Evolutionary conservation across 1,139 yeast genomes (phyloP).

Genomic region (Debaryomycetaceae sp.): DNA sequence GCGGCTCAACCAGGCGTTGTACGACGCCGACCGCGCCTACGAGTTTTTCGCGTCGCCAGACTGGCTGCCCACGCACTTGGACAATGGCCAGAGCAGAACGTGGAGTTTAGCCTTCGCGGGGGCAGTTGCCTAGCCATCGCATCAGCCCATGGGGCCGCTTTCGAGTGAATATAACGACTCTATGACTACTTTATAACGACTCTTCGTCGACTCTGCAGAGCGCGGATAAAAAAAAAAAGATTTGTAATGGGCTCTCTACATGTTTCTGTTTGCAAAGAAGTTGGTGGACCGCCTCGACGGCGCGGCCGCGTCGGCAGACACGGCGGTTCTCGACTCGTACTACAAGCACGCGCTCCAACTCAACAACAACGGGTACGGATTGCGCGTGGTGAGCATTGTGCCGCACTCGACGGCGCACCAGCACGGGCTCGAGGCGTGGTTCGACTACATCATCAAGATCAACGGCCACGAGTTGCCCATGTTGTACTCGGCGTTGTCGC

Average conservation of each 20-base stretch:
- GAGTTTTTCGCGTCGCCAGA: conserved; percentile 13
- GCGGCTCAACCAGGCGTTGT: conserved; percentile 19
- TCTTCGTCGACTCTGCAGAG: no score
- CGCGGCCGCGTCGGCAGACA: conserved; percentile 22
- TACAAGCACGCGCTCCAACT: conserved; percentile 41
- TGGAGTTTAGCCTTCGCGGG: conserved; percentile 22
- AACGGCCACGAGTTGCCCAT: conserved; percentile 72
- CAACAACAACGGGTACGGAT: conserved; percentile 42
- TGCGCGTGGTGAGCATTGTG: conserved; percentile 36
- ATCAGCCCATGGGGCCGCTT: no score
- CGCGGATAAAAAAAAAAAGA: no score
- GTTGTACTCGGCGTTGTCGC: conserved; percentile 30
- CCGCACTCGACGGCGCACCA: conserved; percentile 39
- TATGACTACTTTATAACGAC: no score
- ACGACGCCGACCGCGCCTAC: conserved; percentile 17
- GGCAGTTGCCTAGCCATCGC: conserved; percentile 11
- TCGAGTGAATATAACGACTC: no score
- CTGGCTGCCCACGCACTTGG: conserved; percentile 13
- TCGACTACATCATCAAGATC: conserved; percentile 76
- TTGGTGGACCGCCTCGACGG: conserved; percentile 74
- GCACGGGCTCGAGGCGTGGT: conserved; percentile 67
- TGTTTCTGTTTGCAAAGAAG: conserved; percentile 89
- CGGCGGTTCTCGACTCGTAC: conserved; percentile 41
- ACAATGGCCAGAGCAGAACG: conserved; percentile 20
- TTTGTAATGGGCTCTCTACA: no score